Base-by-base conservation (phyloP, 2,329 filamentous ascomycete species). In the Fusarium hainanense region DNA sequence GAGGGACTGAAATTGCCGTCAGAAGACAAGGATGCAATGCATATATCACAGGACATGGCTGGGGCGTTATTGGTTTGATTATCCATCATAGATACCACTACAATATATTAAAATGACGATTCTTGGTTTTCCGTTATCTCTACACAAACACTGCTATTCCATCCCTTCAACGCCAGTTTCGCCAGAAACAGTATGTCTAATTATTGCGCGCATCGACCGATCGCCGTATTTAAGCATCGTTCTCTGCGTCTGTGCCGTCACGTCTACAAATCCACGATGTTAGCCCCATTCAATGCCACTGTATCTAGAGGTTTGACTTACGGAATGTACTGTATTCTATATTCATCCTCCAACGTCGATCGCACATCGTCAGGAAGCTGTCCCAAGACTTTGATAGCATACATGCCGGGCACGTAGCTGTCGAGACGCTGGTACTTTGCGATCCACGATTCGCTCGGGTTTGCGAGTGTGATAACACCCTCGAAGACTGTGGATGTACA, bases 401-500 rank as follows among this genome's bases (percentile, higher is more conserved):
- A 99, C 61, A 97, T 90, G 56, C 96, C 96, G 18, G 89, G 88
- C 54, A 96, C 91, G 79, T 97, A 98, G 58, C 89, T 89, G 78
- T 98, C 93, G 63, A 99, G 83, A 11, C 96, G 89, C 85, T 98
- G 94, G 92, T 94, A 98, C 78, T 93, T 93, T n/a, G 95, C 94
- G 50, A 98, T 93, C 96, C 96, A 99, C 76, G 93, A 97, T 72
- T 86, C 88, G 44, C 83, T 83, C n/a, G 94, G 94, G 78, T 98
- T 91, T 49, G 91, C 89, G 40, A 98, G 87, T 42, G 93, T 89
- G 78, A 98, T 93, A 70, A 98, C 83, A 49, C 96, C 96, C 80
- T 99, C 96, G 79, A 96, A 99, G 71, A 98, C 94, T 77, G 95
- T 93, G 16, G 93, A 97, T 21, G 96, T 99, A 87, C 94, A 98